Evolutionary conservation across 768 basidiomycete species (phyloP).

Genomic region (Termitomyces sp.): DNA sequence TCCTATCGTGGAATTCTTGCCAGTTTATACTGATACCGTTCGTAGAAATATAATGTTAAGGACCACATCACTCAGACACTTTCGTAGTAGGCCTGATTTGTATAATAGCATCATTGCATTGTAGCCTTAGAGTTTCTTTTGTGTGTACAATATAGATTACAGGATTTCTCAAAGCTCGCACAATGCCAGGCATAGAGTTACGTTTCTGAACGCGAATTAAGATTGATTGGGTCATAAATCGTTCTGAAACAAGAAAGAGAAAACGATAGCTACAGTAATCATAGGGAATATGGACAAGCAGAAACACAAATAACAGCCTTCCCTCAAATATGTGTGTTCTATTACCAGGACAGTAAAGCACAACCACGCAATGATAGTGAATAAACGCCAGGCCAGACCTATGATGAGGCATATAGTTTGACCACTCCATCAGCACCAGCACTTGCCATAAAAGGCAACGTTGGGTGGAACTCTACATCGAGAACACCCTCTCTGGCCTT

Average conservation of each 20-base stretch:
- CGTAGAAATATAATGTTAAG: slow-evolving; percentile 28
- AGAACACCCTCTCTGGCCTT: slow-evolving; percentile 90
- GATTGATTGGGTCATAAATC: slow-evolving; percentile 11
- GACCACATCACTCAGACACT: slow-evolving; percentile 2
- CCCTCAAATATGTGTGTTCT: slow-evolving; percentile 30
- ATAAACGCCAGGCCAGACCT: slow-evolving; percentile 19
- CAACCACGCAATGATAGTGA: slow-evolving; percentile 4
- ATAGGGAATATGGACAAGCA: slow-evolving; percentile 20
- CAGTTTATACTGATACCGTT: background rate
- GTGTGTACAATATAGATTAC: slow-evolving; percentile 1
- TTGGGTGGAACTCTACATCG: slow-evolving; percentile 79
- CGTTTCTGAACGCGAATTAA: slow-evolving; percentile 1
- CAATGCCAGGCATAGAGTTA: background rate
- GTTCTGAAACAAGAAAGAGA: slow-evolving; percentile 12
- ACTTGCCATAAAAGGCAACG: slow-evolving; percentile 83
- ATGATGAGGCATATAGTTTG: slow-evolving; percentile 86
- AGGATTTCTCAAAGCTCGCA: background rate
- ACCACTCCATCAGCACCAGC: slow-evolving; percentile 95
- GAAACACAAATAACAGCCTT: slow-evolving; percentile 17
- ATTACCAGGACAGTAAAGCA: slow-evolving; percentile 16
- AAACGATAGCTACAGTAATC: slow-evolving; percentile 22
- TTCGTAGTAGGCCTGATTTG: slow-evolving; percentile 13
- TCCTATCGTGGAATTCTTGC: background rate
- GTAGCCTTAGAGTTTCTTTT: slow-evolving; percentile 31
- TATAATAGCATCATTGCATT: slow-evolving; percentile 31